Base-by-base conservation (phyloP, 768 basidiomycete species). In the Botryobasidium botryosum region DNA sequence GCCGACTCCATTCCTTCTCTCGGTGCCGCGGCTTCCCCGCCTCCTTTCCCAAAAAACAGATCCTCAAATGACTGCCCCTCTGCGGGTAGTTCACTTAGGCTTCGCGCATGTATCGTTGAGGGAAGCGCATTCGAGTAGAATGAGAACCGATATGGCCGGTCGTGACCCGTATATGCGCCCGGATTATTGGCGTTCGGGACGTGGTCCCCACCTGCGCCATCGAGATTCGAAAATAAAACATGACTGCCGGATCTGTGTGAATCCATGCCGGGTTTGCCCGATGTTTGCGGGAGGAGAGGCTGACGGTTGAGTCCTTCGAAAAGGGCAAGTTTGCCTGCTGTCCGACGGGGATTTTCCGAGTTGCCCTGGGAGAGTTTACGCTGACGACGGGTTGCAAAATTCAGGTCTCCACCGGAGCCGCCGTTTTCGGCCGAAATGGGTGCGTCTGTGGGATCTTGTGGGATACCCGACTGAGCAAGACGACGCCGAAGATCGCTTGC, bases 121-220 rank as follows among this genome's bases (percentile, higher is more conserved):
- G 79, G 76, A 40, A 94, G 66, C 3, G 80, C 71, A 55, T 94
- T 97, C 15, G 87, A 96, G 63, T 97, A 99, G 64, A 97, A 99
- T 0, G 94, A 96, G 64, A 97, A 99, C 36, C 94, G 74, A 57
- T 96, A 97, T 6, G 91, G 92, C 55, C 88, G 69, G 55, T 90
- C 87, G 51, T 88, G 79, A 0, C 56, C 62, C 49, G 52, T 45
- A 42, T 50, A 42, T 3, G 39, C 26, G 4, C 15, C 48, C 15
- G 45, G 45, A 44, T 49, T 25, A 38, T 37, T 29, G 13, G 47
- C 15, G 31, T 38, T 28, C 25, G 37, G 28, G 25, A 51, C 26
- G 27, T 33, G 31, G 31, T 33, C 31, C 17, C 31, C 31, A 33
- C 31, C 31, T 8, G 17, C 10, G 26, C 40, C 40, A 42, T 13